These are phyloP conservation scores for Dryas octopetala DNA, from an alignment of 306 rosid species.

Conservation along the genomic window DNA sequence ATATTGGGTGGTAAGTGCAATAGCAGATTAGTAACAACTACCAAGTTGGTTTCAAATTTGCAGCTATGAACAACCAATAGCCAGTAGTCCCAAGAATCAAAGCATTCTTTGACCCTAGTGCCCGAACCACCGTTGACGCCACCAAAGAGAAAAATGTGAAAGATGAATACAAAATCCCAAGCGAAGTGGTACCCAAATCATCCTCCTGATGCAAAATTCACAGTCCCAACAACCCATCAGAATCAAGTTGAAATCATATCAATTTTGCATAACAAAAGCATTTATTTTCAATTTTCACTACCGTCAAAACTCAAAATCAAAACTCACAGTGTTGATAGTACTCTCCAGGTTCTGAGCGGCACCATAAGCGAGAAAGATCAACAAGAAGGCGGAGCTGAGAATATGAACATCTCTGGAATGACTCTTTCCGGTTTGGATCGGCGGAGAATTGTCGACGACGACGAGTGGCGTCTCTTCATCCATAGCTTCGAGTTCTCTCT, in stretches of 20 bases:
- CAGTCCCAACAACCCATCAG: constrained; percentile 14
- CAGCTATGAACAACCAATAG: constrained; percentile 82
- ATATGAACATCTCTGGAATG: constrained; percentile 62
- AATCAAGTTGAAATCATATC: neutral
- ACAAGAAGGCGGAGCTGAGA: constrained; percentile 64
- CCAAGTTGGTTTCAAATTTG: constrained; percentile 86
- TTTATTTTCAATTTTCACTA: neutral
- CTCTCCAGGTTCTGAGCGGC: constrained; percentile 93
- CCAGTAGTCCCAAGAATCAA: constrained; percentile 83
- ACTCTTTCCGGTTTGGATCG: constrained; percentile 23
- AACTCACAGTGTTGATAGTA: constrained; percentile 71
- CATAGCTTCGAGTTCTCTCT: constrained; percentile 36
- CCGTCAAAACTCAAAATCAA: neutral
- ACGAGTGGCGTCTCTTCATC: constrained; percentile 68
- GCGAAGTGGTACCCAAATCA: constrained; percentile 80
- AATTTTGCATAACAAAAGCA: neutral
- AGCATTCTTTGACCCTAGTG: constrained; percentile 77
- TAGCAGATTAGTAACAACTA: constrained; percentile 17
- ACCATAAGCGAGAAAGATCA: constrained; percentile 81
- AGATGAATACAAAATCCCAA: constrained; percentile 77
- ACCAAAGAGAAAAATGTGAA: constrained; percentile 76
- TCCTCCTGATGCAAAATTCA: constrained; percentile 55
- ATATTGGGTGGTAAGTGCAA: too few relatives aligned
- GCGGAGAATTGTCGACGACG: constrained; percentile 17
- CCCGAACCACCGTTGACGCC: constrained; percentile 80